Evolutionary conservation across 1,284 basidiomycete genomes (phyloP), one percentile per base, ranked within the genome.

Genomic region (Ustilago hordei): DNA sequence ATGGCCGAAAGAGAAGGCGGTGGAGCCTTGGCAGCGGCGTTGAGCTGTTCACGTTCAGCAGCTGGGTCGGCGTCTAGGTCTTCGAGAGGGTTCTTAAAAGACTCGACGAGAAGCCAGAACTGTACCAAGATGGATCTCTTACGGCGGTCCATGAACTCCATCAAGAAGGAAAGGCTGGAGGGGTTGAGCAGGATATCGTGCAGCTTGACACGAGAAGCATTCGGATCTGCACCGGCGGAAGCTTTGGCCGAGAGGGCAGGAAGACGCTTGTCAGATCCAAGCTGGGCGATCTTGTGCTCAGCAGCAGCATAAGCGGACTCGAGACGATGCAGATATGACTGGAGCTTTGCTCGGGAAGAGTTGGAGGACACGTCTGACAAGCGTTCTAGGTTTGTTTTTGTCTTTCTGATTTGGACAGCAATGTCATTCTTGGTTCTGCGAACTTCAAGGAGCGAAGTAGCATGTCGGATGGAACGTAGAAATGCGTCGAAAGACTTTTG

Each of bases 31-130:
- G 74, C 61, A 9, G 69, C 59, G n/a, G 60, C 55, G 28, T 43
- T 28, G 15, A 76, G 48, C 19, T 76, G 78, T 23, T 77, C 72
- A 1, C 53, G 65, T 90, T 89, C 79, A 92, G 90, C 47, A 3
- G 63, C 36, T 89, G 88, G 9, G 86, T 84, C 28, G 87, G 60
- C 34, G 17, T 69, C 75, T 19, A 67, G 56, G 15, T 78, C 75
- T 39, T 98, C 95, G 19, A 99, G 88, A 0, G 96, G 96, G 79
- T 96, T 94, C 87, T 98, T 98, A 89, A 98, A 95, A 58, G 93
- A 94, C 86, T 98, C 95, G 0, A 98, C 93, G 0, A 94, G 93
- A 3, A 98, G 89, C 96, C 96, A 98, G 87, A 98, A 99, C 79
- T 98, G 96, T 2, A 98, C 93, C 3, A 95, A 90, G 9, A 94